These are phyloP conservation scores for Cryptococcus sp. DNA, from an alignment of 1,284 basidiomycete species.

Conservation along the genomic window DNA sequence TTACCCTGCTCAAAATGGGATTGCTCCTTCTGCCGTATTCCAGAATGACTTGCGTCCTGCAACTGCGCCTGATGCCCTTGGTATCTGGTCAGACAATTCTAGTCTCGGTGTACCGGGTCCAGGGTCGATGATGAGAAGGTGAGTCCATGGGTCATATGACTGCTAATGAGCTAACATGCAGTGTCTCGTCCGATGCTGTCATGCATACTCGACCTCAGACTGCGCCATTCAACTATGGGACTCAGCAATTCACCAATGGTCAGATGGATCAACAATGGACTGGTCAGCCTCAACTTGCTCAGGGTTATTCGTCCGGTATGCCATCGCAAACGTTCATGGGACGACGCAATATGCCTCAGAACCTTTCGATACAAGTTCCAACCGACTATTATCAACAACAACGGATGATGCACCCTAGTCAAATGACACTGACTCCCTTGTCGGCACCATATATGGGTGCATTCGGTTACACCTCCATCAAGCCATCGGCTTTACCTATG, in stretches of 20 bases:
- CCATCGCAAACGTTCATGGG: constrained; percentile 13
- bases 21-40: constrained; percentile 22
- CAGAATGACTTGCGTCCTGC: too few species aligned
- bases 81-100: too few species aligned
- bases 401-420: too few species aligned
- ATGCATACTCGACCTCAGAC: constrained; percentile 21
- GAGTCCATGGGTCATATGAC: constrained; percentile 6
- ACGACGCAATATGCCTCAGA: neutral
- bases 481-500: constrained; percentile 11
- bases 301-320: constrained; percentile 15
- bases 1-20: constrained; percentile 7
- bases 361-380: neutral
- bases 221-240: constrained; percentile 29
- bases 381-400: neutral
- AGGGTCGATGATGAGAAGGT: constrained; percentile 34
- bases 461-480: constrained; percentile 6
- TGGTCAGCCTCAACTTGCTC: constrained; percentile 25
- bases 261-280: too few species aligned
- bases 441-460: neutral
- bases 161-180: constrained; percentile 3
- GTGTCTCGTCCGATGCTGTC: constrained; percentile 25
- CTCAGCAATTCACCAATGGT: constrained; percentile 22
- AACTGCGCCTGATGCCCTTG: too few species aligned
- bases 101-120: too few species aligned
- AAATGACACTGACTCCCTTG: too few species aligned